These are phyloP conservation scores for Xylariales sp. DNA, from an alignment of 2,329 filamentous ascomycete genomes.

Conservation along the genomic window DNA sequence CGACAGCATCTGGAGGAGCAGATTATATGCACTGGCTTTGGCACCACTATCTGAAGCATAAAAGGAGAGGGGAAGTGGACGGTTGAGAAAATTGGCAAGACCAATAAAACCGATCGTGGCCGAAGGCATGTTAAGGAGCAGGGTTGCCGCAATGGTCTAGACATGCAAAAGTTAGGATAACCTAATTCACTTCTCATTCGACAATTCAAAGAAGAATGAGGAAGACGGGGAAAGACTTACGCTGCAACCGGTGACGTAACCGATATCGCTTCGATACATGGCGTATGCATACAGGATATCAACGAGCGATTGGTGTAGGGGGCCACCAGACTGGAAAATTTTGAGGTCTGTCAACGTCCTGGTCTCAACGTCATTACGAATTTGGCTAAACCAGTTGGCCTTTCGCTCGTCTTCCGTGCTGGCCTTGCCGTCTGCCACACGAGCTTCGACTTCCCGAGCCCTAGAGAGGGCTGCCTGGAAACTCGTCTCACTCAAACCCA, in stretches of 20 bases:
- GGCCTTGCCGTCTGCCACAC: conserved; percentile 46
- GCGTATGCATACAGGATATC: conserved; percentile 75
- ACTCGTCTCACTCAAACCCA: conserved; percentile 62
- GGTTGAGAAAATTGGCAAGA: conserved; percentile 74
- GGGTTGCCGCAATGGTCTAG: conserved; percentile 66
- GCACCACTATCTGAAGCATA: conserved; percentile 66
- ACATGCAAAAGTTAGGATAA: conserved; percentile 16
- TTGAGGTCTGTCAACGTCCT: conserved; percentile 67
- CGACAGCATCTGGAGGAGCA: conserved; percentile 62
- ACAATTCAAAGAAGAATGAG: neutral
- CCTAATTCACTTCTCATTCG: too few species aligned
- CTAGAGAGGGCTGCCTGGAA: conserved; percentile 68
- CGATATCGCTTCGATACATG: conserved; percentile 79
- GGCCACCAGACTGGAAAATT: conserved; percentile 65
- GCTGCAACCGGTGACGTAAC: conserved; percentile 71
- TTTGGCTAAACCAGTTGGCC: conserved; percentile 57
- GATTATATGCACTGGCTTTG: conserved; percentile 63
- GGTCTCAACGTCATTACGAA: conserved; percentile 58
- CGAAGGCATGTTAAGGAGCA: conserved; percentile 66
- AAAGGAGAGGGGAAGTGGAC: conserved; percentile 70
- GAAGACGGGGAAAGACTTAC: conserved; percentile 41
- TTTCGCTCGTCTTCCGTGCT: conserved; percentile 51
- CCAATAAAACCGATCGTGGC: conserved; percentile 63
- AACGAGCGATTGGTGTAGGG: conserved; percentile 62
- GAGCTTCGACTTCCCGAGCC: conserved; percentile 57